These are phyloP conservation scores for Tetrapisispora phaffii DNA, from an alignment of 805 yeast species.

Conservation along the genomic window DNA sequence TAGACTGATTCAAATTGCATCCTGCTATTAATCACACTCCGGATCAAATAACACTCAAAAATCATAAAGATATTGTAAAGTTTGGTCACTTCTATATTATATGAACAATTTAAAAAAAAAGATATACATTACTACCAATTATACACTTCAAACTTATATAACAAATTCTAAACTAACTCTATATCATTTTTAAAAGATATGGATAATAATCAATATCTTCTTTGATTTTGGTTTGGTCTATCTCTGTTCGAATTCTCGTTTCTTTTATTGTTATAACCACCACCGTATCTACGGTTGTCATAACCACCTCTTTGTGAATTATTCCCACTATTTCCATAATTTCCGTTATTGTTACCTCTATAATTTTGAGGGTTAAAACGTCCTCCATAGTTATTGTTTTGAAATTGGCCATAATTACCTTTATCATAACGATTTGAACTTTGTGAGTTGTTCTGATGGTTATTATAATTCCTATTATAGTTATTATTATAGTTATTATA, in stretches of 20 bases:
- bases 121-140: no score
- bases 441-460: slow-evolving; percentile 2
- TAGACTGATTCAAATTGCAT: no score
- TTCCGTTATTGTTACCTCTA: slow-evolving; percentile 4
- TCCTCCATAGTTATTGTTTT: slow-evolving; percentile 1
- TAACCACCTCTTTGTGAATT: slow-evolving; percentile 6
- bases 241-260: background rate
- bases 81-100: no score
- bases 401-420: background rate
- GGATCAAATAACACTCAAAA: no score
- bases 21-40: no score
- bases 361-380: slow-evolving; percentile 3
- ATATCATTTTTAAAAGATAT: no score
- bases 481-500: background rate
- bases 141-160: background rate
- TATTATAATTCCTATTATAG: slow-evolving; percentile 1
- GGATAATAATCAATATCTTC: background rate
- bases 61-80: no score
- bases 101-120: no score
- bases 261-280: slow-evolving; percentile 7
- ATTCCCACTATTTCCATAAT: background rate
- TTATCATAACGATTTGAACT: slow-evolving; percentile 1
- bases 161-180: background rate
- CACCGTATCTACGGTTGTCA: slow-evolving; percentile 7
- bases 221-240: background rate